These are phyloP conservation scores for Aspergillus awamori DNA, from an alignment of 2,329 filamentous ascomycete species.

Conservation along the genomic window DNA sequence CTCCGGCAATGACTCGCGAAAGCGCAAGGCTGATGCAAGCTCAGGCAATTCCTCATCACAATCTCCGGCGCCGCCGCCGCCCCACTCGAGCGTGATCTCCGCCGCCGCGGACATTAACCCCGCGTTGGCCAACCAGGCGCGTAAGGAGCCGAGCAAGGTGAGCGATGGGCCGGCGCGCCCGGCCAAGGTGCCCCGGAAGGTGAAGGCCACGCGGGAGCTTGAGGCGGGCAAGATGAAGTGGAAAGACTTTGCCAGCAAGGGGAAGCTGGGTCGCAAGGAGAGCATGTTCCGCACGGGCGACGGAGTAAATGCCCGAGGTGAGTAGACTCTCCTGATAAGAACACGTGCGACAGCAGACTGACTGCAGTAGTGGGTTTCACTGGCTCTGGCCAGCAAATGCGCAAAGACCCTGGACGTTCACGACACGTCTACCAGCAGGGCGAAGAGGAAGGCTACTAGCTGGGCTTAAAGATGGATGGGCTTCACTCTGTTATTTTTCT, in stretches of 20 bases:
- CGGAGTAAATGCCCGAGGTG: constrained; percentile 82
- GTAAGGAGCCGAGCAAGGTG: constrained; percentile 65
- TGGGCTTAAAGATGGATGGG: background rate
- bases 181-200: constrained; percentile 70
- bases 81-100: constrained; percentile 62
- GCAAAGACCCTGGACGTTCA: constrained; percentile 80
- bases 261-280: constrained; percentile 75
- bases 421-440: constrained; percentile 82
- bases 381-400: constrained; percentile 92
- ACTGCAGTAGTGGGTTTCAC: constrained; percentile 80
- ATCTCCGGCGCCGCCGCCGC: constrained; percentile 43
- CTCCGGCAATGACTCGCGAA: constrained; percentile 65
- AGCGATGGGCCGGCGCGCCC: constrained; percentile 62
- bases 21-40: constrained; percentile 83
- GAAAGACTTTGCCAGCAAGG: constrained; percentile 86
- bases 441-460: constrained; percentile 64
- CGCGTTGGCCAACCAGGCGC: constrained; percentile 65
- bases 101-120: constrained; percentile 69
- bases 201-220: constrained; percentile 89
- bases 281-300: constrained; percentile 97
- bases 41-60: constrained; percentile 55
- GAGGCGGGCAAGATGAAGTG: constrained; percentile 91
- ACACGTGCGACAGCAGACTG: constrained; percentile 4
- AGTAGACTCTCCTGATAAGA: constrained; percentile 13
- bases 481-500: background rate